Evolutionary conservation across 129 eudicot genomes (phyloP).

Genomic region (Logfia minima): DNA sequence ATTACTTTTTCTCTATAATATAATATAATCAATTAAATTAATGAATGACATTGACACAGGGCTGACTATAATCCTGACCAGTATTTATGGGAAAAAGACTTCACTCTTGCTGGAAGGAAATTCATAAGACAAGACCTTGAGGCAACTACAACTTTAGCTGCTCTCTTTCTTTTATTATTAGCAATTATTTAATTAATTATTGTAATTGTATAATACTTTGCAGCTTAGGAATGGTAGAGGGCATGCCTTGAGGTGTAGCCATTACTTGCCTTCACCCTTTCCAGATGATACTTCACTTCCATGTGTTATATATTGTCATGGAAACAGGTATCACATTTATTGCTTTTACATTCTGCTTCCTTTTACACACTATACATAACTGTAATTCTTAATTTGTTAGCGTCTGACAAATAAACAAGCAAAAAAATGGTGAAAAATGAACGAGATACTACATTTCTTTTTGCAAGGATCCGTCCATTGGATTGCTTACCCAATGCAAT

Average conservation of each 20-base stretch:
- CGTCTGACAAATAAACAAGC: not conserved
- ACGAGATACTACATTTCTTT: no score
- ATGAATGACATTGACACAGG: constrained; percentile 36
- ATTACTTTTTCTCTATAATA: no score
- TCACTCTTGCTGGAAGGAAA: constrained; percentile 75
- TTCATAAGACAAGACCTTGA: constrained; percentile 85
- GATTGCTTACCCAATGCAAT: not conserved
- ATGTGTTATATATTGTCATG: constrained; percentile 97
- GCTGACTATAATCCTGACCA: constrained; percentile 87
- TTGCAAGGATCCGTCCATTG: not conserved
- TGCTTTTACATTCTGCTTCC: not conserved
- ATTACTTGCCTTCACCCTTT: constrained; percentile 70
- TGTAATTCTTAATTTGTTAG: no score
- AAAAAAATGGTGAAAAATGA: not conserved
- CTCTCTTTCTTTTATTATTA: constrained; percentile 1
- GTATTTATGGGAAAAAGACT: constrained; percentile 82
- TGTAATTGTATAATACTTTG: constrained; percentile 27
- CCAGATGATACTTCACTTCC: constrained; percentile 72
- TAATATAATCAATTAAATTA: not conserved
- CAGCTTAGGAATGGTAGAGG: constrained; percentile 89
- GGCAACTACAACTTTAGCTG: constrained; percentile 42
- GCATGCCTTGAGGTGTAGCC: constrained; percentile 76
- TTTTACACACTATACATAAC: not conserved
- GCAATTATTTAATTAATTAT: not conserved
- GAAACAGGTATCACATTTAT: constrained; percentile 63